Percentiles rank a stretch among this genome's conserved stretches.
phyloP scores from a whole-genome alignment of 2,329 filamentous ascomycete species.

The Metarhizium rileyi region DNA sequence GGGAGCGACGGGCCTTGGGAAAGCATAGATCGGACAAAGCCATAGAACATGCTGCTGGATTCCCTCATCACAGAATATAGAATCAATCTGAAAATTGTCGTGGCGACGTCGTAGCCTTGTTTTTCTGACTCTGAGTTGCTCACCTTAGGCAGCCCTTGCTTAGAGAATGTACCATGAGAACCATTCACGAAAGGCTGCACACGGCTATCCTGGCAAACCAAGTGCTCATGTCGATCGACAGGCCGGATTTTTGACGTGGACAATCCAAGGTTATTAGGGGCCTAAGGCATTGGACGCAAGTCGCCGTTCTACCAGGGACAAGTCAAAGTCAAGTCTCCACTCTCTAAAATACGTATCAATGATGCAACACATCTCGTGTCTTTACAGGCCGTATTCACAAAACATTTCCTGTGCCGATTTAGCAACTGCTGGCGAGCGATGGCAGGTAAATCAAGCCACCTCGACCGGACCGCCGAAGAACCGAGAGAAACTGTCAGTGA shows the following conservation, averaged over 20 bases:
- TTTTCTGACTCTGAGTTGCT: too few relatives aligned
- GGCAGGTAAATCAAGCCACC: constrained; percentile 32
- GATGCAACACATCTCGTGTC: too few relatives aligned
- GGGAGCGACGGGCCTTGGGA: background rate
- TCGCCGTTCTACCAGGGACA: too few relatives aligned
- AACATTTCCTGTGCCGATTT: background rate
- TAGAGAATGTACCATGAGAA: background rate
- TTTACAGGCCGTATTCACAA: background rate
- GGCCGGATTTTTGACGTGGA: too few relatives aligned
- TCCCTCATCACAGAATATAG: background rate
- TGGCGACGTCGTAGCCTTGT: background rate
- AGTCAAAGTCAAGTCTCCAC: too few relatives aligned
- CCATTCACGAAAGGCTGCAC: background rate
- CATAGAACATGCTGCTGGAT: background rate
- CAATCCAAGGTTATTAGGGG: too few relatives aligned
- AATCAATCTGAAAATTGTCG: background rate
- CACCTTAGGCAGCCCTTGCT: too few relatives aligned
- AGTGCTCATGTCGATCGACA: too few relatives aligned
- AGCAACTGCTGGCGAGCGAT: background rate
- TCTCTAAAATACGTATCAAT: too few relatives aligned
- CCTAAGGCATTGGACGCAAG: too few relatives aligned
- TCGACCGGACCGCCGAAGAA: constrained; percentile 64
- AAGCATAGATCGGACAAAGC: background rate
- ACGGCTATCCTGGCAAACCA: background rate
- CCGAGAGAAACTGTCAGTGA: constrained; percentile 50